Base-by-base conservation (phyloP, 1,284 basidiomycete species). In the Austropuccinia psidii region DNA sequence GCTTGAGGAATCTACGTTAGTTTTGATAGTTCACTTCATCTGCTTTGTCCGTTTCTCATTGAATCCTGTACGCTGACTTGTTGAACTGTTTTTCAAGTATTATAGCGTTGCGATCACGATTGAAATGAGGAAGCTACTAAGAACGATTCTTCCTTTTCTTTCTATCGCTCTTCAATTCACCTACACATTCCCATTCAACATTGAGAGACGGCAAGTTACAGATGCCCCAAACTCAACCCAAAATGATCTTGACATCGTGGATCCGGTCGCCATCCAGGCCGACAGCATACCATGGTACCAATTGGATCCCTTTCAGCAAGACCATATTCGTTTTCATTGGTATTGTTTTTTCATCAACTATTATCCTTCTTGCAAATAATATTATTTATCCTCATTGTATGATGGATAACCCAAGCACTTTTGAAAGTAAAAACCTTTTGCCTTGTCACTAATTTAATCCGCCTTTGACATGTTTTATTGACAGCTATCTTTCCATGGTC, bases 401-500 rank as follows among this genome's bases (percentile, higher is more conserved):
- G n/a, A n/a, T n/a, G n/a, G n/a, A n/a, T n/a, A n/a, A n/a, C n/a
- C n/a, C n/a, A n/a, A n/a, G n/a, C n/a, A n/a, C n/a, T n/a, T n/a
- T n/a, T n/a, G n/a, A n/a, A 45, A 24, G 21, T 21, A 52, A 9
- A n/a, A 9, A 21, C 9, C 19, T 52, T 8, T 21, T 21, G 21
- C 21, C 49, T 21, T 52, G 19, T 37, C 35, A 19, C 29, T 37
- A n/a, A 17, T 15, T 19, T 6, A 41, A n/a, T 27, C 21, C 27
- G 50, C 9, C 50, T 52, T 52, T 9, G 19, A 11, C 21, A 24
- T 62, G 58, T 62, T n/a, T 62, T 62, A 52, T 52, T 62, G 15
- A 41, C 37, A 70, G 67, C n/a, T 70, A 70, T 70, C 43, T 70
- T 2, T 70, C 67, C 27, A 70, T 70, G 67, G 67, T 70, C 58